A percentile compares a stretch with the other conserved stretches of the same genome.
These are phyloP conservation scores for Calamus simplicifolius DNA, from an alignment of 176 grass and related monocot genomes.

Conservation along the genomic window DNA sequence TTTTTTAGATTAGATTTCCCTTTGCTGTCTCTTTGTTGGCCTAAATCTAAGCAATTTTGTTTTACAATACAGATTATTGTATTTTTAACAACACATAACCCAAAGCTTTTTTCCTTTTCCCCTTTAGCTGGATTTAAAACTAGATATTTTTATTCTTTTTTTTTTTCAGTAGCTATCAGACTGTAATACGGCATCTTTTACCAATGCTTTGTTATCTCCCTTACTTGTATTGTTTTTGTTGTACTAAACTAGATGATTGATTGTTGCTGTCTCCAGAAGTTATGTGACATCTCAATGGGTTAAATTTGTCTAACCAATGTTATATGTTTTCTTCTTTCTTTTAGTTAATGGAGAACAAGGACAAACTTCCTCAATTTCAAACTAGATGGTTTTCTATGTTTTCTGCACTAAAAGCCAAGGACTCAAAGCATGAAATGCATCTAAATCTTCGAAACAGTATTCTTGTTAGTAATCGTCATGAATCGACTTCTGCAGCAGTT, in stretches of 20 bases:
- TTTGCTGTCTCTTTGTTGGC: too few species aligned
- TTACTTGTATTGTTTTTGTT: neutral
- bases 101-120: too few species aligned
- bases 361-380: slow-evolving; percentile 21
- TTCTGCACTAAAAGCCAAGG: slow-evolving; percentile 25
- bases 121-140: too few species aligned
- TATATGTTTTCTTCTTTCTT: neutral
- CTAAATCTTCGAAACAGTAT: slow-evolving; percentile 30
- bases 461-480: slow-evolving; percentile 37
- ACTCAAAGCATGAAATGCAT: neutral
- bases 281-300: neutral
- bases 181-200: too few species aligned
- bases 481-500: slow-evolving; percentile 48
- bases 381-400: slow-evolving; percentile 44
- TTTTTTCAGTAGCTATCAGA: too few species aligned
- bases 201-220: too few species aligned
- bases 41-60: too few species aligned
- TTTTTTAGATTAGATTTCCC: too few species aligned
- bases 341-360: slow-evolving; percentile 38
- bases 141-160: too few species aligned
- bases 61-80: too few species aligned
- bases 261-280: neutral
- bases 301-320: neutral
- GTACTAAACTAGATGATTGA: neutral
- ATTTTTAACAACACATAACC: too few species aligned